A percentile compares a stretch with the other conserved stretches of the same genome.
Evolutionary conservation across 2,329 filamentous ascomycete genomes (phyloP).

Genomic region (Alternaria panax): DNA sequence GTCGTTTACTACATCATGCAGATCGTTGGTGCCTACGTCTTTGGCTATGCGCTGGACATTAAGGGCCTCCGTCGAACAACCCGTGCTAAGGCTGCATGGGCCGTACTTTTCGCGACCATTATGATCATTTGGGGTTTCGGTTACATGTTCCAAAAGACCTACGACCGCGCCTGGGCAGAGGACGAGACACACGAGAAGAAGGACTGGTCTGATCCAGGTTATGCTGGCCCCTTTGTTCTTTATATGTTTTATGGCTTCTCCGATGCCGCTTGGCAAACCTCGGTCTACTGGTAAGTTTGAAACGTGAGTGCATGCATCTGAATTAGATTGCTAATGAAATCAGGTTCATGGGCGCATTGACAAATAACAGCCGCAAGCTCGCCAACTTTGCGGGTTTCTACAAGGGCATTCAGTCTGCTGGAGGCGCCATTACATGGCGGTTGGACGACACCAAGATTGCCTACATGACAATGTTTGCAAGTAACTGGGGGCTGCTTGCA

Average conservation of each 20-base stretch:
- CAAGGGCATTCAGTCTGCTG: slow-evolving; percentile 89
- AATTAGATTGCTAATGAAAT: neutral
- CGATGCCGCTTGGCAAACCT: slow-evolving; percentile 89
- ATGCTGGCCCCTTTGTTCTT: slow-evolving; percentile 81
- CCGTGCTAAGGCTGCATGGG: slow-evolving; percentile 71
- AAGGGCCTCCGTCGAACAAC: slow-evolving; percentile 65
- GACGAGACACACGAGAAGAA: slow-evolving; percentile 45
- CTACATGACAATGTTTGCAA: slow-evolving; percentile 76
- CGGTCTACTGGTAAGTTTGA: slow-evolving; percentile 79
- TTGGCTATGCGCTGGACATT: slow-evolving; percentile 74
- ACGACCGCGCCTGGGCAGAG: slow-evolving; percentile 54
- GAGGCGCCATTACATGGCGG: slow-evolving; percentile 77
- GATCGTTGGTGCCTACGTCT: slow-evolving; percentile 76
- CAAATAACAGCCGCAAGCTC: slow-evolving; percentile 89
- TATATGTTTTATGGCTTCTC: slow-evolving; percentile 92
- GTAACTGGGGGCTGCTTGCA: slow-evolving; percentile 77
- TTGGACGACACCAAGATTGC: slow-evolving; percentile 67
- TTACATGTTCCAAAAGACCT: slow-evolving; percentile 75
- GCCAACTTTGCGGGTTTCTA: slow-evolving; percentile 93
- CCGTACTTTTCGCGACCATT: slow-evolving; percentile 70
- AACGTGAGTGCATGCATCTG: neutral
- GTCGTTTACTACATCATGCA: slow-evolving; percentile 81
- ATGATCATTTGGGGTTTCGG: slow-evolving; percentile 85
- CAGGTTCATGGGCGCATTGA: slow-evolving; percentile 78
- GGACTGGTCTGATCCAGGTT: slow-evolving; percentile 74